Base-by-base conservation (phyloP, 208 protist species). In the Porcisia hertigi region DNA sequence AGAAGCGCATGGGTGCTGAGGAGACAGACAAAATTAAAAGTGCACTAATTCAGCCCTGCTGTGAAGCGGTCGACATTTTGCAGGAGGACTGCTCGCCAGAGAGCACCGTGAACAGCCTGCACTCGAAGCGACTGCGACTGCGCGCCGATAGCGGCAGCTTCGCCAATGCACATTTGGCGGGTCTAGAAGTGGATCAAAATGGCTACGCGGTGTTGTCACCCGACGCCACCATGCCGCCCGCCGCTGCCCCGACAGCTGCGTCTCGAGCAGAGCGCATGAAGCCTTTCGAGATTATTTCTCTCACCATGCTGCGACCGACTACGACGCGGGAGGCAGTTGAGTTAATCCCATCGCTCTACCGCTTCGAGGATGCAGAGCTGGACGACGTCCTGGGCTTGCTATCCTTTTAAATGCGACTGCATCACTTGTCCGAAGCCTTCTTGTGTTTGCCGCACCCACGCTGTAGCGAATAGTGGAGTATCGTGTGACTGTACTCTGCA, bases 241-340 rank as follows among this genome's bases (percentile, higher is more conserved):
- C 62, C 16, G 69, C 49, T 20, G 75, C 73, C 6, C 16, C 55
- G 34, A 18, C 69, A 41, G 25, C 73, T 23, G 64, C 16, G 5
- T 36, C 75, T 20, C 73, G 74, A 1, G n/a, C 75, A 16, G 87
- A 81, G 76, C 79, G 79, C 2, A 45, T 96, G 86, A 88, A 85
- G 82, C 79, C 85, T 0, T 97, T 95, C 69, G 93, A 97, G 79
- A 81, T 94, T 9, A 91, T 93, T 14, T 82, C 82, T n/a, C 75
- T 97, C 11, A 82, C 81, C 7, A 97, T 91, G 52, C 83, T 97
- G 58, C 79, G 88, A 67, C 93, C 93, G 20, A 80, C 83, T 43
- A 86, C 84, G 20, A 82, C 77, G 47, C 84, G 89, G 57, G 93
- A 92, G 86, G 90, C 91, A 39, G 58, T 93, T 23, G 76, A 88